Base-by-base conservation (phyloP, 441 rosid genomes). In the Lepidium campestre region DNA sequence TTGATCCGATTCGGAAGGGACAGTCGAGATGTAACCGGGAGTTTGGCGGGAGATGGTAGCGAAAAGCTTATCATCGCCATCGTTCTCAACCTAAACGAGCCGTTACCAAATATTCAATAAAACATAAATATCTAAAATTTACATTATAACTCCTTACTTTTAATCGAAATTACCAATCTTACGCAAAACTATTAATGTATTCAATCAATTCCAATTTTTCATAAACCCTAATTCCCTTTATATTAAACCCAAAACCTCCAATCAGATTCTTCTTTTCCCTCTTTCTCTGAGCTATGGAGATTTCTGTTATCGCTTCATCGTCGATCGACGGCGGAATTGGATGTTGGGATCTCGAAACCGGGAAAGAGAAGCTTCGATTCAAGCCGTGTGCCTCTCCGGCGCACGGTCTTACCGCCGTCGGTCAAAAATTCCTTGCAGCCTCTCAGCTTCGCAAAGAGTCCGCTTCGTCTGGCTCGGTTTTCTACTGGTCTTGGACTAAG, bases 401-500 rank as follows among this genome's bases (percentile, higher is more conserved):
- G 0, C 94, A 81, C 69, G 91, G 96, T 58, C 88, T 93, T 49
- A 62, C 80, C 55, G 80, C 76, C 74, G 82, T 89, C 20, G 91
- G 93, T 65, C 47, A 64, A 14, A 80, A 85, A 18, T 77, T 91
- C 75, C 61, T 93, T 46, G 97, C 90, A 62, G 81, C 86, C 62
- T 86, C 97, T 45, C 93, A 88, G 84, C 78, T 84, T 27, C 86
- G 86, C 11, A 83, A 84, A 5, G 65, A 81, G 35, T 75, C 82
- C 2, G 81, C 86, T 31, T 53, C 89, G 4, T 80, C 87, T 18
- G 93, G 96, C 55, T 78, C 87, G 46, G 62, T 91, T 40, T 79
- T 82, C 49, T 87, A 80, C 77, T 93, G 92, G 97, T 85, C 91
- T 14, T 91, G 93, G 90, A 79, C 56, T 31, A 89, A 85, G 93